Percentiles rank a stretch among this genome's conserved stretches.
These are phyloP conservation scores for Metschnikowia sp. DNA, from an alignment of 805 yeast species.

Conservation along the genomic window DNA sequence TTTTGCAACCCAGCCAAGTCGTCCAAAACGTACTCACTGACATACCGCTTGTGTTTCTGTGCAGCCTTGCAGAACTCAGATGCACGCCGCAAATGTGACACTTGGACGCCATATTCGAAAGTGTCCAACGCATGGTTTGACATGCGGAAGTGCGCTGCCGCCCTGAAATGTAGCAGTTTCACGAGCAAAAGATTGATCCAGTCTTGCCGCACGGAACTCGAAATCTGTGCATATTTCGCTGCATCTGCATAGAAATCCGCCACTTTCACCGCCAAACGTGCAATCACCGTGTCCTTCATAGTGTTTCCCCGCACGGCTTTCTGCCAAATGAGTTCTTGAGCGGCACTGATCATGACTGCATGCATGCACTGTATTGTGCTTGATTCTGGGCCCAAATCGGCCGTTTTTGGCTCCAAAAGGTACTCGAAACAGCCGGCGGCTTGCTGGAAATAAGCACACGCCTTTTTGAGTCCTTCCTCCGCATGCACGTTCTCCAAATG, in stretches of 20 bases:
- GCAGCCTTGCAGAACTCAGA: slow-evolving; percentile 35
- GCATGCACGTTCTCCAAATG: slow-evolving; percentile 40
- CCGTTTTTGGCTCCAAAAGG: slow-evolving; percentile 18
- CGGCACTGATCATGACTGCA: slow-evolving; percentile 68
- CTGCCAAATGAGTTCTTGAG: slow-evolving; percentile 84
- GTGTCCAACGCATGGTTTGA: slow-evolving; percentile 47
- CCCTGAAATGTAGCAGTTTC: slow-evolving; percentile 63
- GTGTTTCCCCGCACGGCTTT: slow-evolving; percentile 50
- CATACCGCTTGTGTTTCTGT: slow-evolving; percentile 38
- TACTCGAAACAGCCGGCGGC: slow-evolving; percentile 65
- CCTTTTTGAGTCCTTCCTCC: slow-evolving; percentile 55
- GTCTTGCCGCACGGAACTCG: slow-evolving; percentile 50
- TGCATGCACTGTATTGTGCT: slow-evolving; percentile 51
- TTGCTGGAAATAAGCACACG: slow-evolving; percentile 63
- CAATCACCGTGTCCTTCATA: slow-evolving; percentile 56
- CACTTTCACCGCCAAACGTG: slow-evolving; percentile 64
- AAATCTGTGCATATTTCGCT: slow-evolving; percentile 33
- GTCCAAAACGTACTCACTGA: slow-evolving; percentile 40
- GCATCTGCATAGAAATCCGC: slow-evolving; percentile 54
- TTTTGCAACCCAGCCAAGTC: slow-evolving; percentile 51
- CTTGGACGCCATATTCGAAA: slow-evolving; percentile 67
- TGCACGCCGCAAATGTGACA: slow-evolving; percentile 53
- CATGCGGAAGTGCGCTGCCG: slow-evolving; percentile 66
- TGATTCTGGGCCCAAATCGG: slow-evolving; percentile 45
- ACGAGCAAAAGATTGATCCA: slow-evolving; percentile 62